Conservation (phyloP, 257 asterid genomes). For the Vinca minor region DNA sequence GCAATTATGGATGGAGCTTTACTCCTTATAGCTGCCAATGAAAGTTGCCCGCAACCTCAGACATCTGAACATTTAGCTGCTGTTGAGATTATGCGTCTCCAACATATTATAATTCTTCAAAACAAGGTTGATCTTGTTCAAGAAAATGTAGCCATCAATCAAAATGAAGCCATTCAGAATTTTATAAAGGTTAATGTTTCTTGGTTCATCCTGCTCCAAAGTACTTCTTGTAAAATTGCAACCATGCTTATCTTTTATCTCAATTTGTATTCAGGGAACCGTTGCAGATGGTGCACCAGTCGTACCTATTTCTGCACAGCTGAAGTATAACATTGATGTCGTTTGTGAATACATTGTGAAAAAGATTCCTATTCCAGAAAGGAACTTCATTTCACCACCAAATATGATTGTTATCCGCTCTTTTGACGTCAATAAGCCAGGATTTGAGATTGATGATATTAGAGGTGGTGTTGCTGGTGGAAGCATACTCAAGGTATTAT, state of each 20-base stretch:
- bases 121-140: slow-evolving; percentile 96
- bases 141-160: slow-evolving; percentile 97
- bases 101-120: slow-evolving; percentile 87
- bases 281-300: slow-evolving; percentile 91
- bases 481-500: slow-evolving; percentile 74
- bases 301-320: slow-evolving; percentile 92
- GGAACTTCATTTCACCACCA: slow-evolving; percentile 85
- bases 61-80: slow-evolving; percentile 98
- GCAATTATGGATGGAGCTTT: slow-evolving; percentile 96
- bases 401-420: slow-evolving; percentile 97
- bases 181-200: slow-evolving; percentile 64
- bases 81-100: slow-evolving; percentile 88
- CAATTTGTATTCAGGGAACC: slow-evolving; percentile 62
- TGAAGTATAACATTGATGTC: slow-evolving; percentile 89
- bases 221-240: background rate
- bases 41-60: slow-evolving; percentile 98
- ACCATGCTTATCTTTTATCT: background rate
- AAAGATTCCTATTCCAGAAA: slow-evolving; percentile 79
- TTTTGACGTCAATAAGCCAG: slow-evolving; percentile 96
- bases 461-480: slow-evolving; percentile 99
- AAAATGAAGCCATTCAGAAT: slow-evolving; percentile 90
- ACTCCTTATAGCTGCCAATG: slow-evolving; percentile 92
- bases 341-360: slow-evolving; percentile 82
- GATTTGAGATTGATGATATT: slow-evolving; percentile 93
- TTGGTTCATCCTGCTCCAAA: slow-evolving; percentile 2